Base-by-base conservation (phyloP, 2,329 filamentous ascomycete genomes). In the Fusarium haematococcum region DNA sequence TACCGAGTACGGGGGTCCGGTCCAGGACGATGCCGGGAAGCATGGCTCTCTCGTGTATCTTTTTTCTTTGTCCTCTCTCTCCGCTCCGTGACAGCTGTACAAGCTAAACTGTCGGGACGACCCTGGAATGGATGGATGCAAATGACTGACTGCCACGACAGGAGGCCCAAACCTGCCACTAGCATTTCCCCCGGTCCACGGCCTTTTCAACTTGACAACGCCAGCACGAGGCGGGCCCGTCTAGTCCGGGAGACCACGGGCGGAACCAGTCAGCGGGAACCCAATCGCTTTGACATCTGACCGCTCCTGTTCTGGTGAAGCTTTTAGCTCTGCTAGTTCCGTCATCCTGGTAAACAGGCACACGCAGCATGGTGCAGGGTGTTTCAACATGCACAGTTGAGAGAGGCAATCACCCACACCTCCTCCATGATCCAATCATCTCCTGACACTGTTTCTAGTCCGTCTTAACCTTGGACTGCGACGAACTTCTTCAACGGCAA, bases 131-230 rank as follows among this genome's bases (percentile, higher is more conserved):
- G 30, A 48, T 57, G 37, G 41, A 54, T 69, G 66, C 68, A 70
- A 70, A 69, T 69, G 35, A 50, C 54, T 45, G 69, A 60, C 25
- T 63, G 69, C 67, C 69, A 71, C 69, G 67, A 67, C 50, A 62
- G 69, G 62, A 61, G 32, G 48, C 48, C 48, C 48, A 16, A 48
- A 62, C 32, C 43, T 35, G 32, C 56, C 54, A 32, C 41, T 43
- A 37, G 25, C 20, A 59, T 41, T 25, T 25, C 48, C 45, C 63
- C 62, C 43, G 7, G 71, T 13, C 27, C 58, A 65, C 43, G 43
- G 16, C 18, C 8, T 48, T 68, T 52, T n/a, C 69, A 73, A 69
- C 62, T 70, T 75, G 72, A 75, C 72, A 73, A 61, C 71, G 54
- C 54, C 58, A 30, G 56, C 65, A 27, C 37, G 25, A 50, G 59